Conservation (phyloP, 1,284 basidiomycete genomes). For the Fomitopsis schrenkii region DNA sequence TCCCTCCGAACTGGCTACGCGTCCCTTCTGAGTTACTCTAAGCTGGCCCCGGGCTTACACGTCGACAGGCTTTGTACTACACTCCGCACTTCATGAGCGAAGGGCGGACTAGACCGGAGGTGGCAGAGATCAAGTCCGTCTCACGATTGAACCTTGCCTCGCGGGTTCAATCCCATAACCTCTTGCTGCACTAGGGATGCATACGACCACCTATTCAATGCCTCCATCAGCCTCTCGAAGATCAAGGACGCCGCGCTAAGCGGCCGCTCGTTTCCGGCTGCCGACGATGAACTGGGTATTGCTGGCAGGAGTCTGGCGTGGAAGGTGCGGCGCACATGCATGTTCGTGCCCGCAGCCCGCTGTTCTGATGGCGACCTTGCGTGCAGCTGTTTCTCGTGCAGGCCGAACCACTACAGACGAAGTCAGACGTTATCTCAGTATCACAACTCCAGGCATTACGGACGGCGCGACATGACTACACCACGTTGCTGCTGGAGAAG, state of each 20-base stretch:
- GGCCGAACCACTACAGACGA: constrained; percentile 51
- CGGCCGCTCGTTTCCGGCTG: constrained; percentile 49
- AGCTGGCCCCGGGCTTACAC: background rate
- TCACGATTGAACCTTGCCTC: constrained; percentile 20
- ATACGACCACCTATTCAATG: constrained; percentile 59
- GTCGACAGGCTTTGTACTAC: background rate
- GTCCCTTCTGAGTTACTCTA: background rate
- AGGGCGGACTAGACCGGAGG: constrained; percentile 16
- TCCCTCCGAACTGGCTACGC: background rate
- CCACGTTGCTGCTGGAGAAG: constrained; percentile 50
- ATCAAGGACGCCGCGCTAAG: constrained; percentile 60
- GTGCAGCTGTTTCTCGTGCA: constrained; percentile 57
- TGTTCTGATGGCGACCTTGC: constrained; percentile 7
- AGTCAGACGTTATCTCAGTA: constrained; percentile 38
- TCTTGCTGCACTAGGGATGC: constrained; percentile 41
- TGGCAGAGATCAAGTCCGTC: constrained; percentile 27
- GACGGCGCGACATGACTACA: constrained; percentile 47
- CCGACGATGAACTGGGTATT: constrained; percentile 38
- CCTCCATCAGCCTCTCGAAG: constrained; percentile 51
- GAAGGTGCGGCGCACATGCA: constrained; percentile 50
- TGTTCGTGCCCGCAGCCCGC: background rate
- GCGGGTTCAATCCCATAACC: constrained; percentile 21
- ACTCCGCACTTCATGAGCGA: constrained; percentile 13
- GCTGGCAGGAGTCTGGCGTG: constrained; percentile 72
- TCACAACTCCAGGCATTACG: constrained; percentile 44